Conservation (phyloP, 1,284 basidiomycete genomes). For the Malassezia slooffiae region DNA sequence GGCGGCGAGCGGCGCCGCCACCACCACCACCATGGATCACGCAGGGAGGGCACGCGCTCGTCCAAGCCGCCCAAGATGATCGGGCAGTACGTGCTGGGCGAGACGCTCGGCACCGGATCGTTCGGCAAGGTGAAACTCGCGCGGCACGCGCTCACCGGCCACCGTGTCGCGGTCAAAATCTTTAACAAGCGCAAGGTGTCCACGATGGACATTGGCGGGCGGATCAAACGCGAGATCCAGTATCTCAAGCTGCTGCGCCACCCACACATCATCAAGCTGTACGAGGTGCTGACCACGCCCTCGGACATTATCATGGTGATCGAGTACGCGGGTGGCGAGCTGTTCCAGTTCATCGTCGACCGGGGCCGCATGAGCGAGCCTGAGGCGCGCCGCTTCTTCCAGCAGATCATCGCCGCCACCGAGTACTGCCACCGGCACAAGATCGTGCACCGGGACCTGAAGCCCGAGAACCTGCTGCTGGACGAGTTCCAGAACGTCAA, state of each 20-base stretch:
- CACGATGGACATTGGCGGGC: conserved; percentile 57
- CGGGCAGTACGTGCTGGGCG: conserved; percentile 42
- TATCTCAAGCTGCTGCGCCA: conserved; percentile 43
- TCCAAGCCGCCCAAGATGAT: conserved; percentile 36
- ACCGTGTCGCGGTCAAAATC: conserved; percentile 94
- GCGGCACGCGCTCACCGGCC: conserved; percentile 81
- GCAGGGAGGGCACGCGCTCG: no score
- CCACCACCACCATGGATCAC: no score
- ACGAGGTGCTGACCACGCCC: conserved; percentile 45
- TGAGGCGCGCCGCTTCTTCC: conserved; percentile 43
- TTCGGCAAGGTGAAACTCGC: conserved; percentile 99
- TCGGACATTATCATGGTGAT: conserved; percentile 46
- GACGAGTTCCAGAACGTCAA: conserved; percentile 45
- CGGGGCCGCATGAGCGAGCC: conserved; percentile 39
- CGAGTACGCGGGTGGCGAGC: conserved; percentile 44
- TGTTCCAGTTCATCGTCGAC: conserved; percentile 46
- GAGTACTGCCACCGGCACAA: conserved; percentile 45
- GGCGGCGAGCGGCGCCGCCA: no score
- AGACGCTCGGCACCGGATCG: conserved; percentile 60
- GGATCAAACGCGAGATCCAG: conserved; percentile 70
- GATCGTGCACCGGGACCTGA: conserved; percentile 43
- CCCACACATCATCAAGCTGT: conserved; percentile 46
- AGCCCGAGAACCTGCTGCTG: conserved; percentile 43
- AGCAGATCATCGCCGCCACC: conserved; percentile 45
- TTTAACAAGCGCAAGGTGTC: conserved; percentile 89